These are phyloP conservation scores for Zygosaccharomyces pseudorouxii DNA, from an alignment of 805 yeast genomes.

Conservation along the genomic window DNA sequence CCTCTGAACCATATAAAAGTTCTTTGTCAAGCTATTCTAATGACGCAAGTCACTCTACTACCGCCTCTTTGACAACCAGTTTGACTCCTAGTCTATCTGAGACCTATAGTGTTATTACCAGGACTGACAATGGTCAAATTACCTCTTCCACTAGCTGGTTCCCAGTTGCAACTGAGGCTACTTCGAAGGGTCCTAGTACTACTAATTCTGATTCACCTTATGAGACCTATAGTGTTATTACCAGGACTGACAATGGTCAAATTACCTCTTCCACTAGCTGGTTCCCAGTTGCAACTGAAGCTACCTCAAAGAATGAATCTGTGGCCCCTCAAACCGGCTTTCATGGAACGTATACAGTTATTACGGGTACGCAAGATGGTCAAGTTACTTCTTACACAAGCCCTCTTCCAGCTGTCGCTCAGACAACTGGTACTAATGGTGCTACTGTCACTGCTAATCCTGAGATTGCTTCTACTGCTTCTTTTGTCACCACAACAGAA, in stretches of 20 bases:
- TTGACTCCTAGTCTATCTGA: neutral
- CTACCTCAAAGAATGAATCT: neutral
- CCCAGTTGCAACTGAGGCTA: neutral
- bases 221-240: slow-evolving; percentile 14
- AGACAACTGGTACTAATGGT: neutral
- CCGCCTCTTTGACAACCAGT: neutral
- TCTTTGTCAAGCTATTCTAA: neutral
- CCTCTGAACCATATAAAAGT: neutral
- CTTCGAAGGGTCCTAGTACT: neutral
- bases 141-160: neutral
- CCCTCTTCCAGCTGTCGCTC: slow-evolving; percentile 22
- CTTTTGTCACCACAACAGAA: neutral
- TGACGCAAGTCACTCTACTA: neutral
- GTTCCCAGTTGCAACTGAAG: slow-evolving; percentile 20
- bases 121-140: slow-evolving; percentile 15
- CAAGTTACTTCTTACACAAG: slow-evolving; percentile 23
- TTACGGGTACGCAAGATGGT: slow-evolving; percentile 18
- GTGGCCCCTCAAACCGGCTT: neutral
- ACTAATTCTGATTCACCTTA: neutral
- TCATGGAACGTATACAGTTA: slow-evolving; percentile 13
- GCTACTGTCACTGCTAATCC: neutral
- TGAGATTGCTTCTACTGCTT: neutral
- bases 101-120: slow-evolving; percentile 18
- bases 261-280: slow-evolving; percentile 27
- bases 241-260: slow-evolving; percentile 23